Evolutionary conservation across 805 yeast species (phyloP).

Genomic region (Nakazawaea anatomiae): DNA sequence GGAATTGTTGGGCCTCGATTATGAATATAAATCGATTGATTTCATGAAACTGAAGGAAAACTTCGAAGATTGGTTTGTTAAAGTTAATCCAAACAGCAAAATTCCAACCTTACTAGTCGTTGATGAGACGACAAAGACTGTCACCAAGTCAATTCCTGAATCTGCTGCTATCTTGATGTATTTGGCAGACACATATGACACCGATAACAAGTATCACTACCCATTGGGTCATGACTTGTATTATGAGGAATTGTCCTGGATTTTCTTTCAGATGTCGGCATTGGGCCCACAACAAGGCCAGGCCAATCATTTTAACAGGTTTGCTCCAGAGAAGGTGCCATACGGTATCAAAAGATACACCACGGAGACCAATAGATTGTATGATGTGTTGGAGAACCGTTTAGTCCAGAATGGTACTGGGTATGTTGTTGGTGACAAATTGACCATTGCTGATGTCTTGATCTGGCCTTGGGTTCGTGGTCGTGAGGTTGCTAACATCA

Average conservation of each 20-base stretch:
- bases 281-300: constrained; percentile 64
- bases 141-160: constrained; percentile 40
- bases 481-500: background rate
- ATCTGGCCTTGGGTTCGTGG: constrained; percentile 39
- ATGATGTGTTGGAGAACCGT: constrained; percentile 47
- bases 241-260: constrained; percentile 48
- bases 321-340: constrained; percentile 45
- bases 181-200: constrained; percentile 56
- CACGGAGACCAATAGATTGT: constrained; percentile 46
- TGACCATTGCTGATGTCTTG: constrained; percentile 55
- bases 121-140: constrained; percentile 31
- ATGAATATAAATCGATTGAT: constrained; percentile 35
- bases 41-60: constrained; percentile 33
- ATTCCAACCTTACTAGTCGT: constrained; percentile 48
- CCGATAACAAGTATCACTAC: constrained; percentile 39
- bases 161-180: constrained; percentile 58
- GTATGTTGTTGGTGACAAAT: constrained; percentile 53
- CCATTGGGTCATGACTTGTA: constrained; percentile 33
- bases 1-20: constrained; percentile 36
- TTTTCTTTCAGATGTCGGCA: constrained; percentile 53
- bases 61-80: constrained; percentile 51
- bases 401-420: constrained; percentile 41
- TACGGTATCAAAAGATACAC: constrained; percentile 48
- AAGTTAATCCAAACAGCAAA: constrained; percentile 57
- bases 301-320: constrained; percentile 38